Evolutionary conservation across 768 basidiomycete species (phyloP).

Genomic region (Suillus americanus): DNA sequence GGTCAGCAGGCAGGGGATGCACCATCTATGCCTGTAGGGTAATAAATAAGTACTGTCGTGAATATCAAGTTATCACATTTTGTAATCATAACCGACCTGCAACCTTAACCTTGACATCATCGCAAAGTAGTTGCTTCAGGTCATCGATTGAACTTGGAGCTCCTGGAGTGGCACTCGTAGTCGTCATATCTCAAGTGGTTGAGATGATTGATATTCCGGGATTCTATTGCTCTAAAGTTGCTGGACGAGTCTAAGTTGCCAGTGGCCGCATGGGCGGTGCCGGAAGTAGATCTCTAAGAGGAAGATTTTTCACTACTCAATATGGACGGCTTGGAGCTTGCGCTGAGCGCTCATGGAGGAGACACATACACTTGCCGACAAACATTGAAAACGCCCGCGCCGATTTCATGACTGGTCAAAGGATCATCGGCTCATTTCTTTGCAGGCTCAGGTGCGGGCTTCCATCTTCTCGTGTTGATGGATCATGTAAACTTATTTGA

Average conservation of each 20-base stretch:
- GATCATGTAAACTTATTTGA: slow-evolving; percentile 4
- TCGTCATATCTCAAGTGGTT: background rate
- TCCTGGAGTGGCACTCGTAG: slow-evolving; percentile 27
- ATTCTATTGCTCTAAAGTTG: background rate
- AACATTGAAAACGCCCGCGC: slow-evolving; percentile 44
- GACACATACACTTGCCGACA: slow-evolving; percentile 11
- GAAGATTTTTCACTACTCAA: background rate
- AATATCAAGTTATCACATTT: background rate
- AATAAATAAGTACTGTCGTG: slow-evolving; percentile 1
- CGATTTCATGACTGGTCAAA: slow-evolving; percentile 54
- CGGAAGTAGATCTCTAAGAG: background rate
- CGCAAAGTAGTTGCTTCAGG: slow-evolving; percentile 48
- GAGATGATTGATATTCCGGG: background rate
- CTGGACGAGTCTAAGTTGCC: background rate
- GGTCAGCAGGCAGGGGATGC: slow-evolving; percentile 18
- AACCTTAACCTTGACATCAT: slow-evolving; percentile 88
- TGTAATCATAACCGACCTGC: slow-evolving; percentile 58
- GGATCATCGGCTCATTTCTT: slow-evolving; percentile 49
- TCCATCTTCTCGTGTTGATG: background rate
- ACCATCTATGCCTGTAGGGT: slow-evolving; percentile 65
- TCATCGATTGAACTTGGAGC: slow-evolving; percentile 59
- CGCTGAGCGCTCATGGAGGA: slow-evolving; percentile 6
- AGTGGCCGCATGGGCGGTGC: background rate
- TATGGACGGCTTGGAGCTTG: background rate
- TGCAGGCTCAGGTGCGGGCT: slow-evolving; percentile 58